Conservation (phyloP, 2,329 filamentous ascomycete genomes). For the Aspergillus intermedius region DNA sequence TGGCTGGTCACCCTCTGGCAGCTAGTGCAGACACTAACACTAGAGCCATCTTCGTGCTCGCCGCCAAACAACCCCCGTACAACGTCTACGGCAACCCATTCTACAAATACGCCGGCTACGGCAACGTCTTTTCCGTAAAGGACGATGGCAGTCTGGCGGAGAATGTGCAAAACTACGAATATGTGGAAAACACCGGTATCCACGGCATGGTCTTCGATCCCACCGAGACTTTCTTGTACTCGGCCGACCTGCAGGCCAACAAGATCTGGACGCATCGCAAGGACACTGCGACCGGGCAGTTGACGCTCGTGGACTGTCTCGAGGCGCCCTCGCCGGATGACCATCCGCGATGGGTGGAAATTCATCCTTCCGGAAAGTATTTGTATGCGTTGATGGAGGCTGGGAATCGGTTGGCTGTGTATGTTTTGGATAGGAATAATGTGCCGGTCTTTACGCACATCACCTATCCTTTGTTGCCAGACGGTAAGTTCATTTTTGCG, state of each 20-base stretch:
- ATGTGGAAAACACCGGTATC: slow-evolving; percentile 39
- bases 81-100: slow-evolving; percentile 86
- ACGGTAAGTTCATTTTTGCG: slow-evolving; percentile 47
- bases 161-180: slow-evolving; percentile 43
- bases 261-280: slow-evolving; percentile 76
- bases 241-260: slow-evolving; percentile 44
- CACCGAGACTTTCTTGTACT: slow-evolving; percentile 41
- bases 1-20: slow-evolving; percentile 67
- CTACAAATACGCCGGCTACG: slow-evolving; percentile 75
- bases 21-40: slow-evolving; percentile 68
- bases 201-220: slow-evolving; percentile 46
- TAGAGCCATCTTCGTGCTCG: slow-evolving; percentile 80
- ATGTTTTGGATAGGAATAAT: slow-evolving; percentile 68
- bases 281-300: slow-evolving; percentile 50
- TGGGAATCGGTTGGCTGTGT: slow-evolving; percentile 77
- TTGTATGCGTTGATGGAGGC: slow-evolving; percentile 85
- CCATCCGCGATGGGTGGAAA: slow-evolving; percentile 82
- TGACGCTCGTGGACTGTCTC: slow-evolving; percentile 65
- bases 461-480: slow-evolving; percentile 71
- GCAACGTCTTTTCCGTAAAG: slow-evolving; percentile 57
- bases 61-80: slow-evolving; percentile 69
- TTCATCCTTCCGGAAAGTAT: slow-evolving; percentile 70
- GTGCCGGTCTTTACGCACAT: slow-evolving; percentile 73
- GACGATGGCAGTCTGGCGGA: slow-evolving; percentile 34
- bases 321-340: slow-evolving; percentile 65